Percentiles rank a stretch among this genome's conserved stretches.
Evolutionary conservation across 352 stramenopile genomes (phyloP).

Genomic region (Pythium folliculosum): DNA sequence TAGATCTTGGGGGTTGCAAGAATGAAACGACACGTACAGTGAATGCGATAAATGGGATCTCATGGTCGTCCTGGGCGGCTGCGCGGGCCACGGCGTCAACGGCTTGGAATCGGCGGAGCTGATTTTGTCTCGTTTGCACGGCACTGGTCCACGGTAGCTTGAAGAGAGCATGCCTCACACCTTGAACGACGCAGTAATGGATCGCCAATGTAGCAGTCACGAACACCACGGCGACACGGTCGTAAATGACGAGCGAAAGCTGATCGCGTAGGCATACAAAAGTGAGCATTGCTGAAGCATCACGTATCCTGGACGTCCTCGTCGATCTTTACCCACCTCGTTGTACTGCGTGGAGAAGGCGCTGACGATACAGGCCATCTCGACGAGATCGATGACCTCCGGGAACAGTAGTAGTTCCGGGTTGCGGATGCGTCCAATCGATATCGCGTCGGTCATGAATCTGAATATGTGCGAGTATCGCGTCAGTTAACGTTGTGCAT

Average conservation of each 20-base stretch:
- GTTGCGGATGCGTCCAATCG: background rate
- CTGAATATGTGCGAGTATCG: background rate
- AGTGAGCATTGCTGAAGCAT: background rate
- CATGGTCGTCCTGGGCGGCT: background rate
- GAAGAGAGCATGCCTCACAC: conserved; percentile 1
- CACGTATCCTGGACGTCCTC: background rate
- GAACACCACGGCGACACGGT: conserved; percentile 36
- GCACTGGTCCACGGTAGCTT: conserved; percentile 8
- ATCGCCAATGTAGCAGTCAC: conserved; percentile 31
- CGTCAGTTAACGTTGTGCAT: no score
- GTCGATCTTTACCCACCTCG: conserved; percentile 11
- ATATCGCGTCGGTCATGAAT: background rate
- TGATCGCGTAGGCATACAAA: background rate
- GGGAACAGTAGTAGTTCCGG: background rate
- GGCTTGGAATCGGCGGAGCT: background rate
- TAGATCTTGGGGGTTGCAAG: no score
- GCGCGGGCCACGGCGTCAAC: conserved; percentile 12
- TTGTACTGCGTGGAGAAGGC: conserved; percentile 45
- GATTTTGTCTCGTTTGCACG: background rate
- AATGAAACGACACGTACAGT: no score
- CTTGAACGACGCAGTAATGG: conserved; percentile 32
- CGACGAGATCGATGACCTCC: background rate
- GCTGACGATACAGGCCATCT: conserved; percentile 21
- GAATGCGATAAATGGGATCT: background rate
- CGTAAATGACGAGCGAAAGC: conserved; percentile 38